Percentiles rank a stretch among this genome's conserved stretches.
phyloP scores from a whole-genome alignment of 176 grass and related monocot genomes.

The Avena insularis region DNA sequence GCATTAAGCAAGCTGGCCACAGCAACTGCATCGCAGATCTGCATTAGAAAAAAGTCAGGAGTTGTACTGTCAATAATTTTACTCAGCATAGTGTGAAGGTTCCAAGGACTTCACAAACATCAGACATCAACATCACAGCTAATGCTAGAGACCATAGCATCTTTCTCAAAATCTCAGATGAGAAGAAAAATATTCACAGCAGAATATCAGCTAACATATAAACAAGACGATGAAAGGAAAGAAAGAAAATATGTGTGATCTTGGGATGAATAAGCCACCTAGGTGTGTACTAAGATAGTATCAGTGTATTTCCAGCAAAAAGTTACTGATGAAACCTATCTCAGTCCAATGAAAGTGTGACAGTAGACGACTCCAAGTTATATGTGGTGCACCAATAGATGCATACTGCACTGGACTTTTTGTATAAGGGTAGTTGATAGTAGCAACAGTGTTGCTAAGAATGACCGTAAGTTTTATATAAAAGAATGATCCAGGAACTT shows the following conservation, averaged over 20 bases:
- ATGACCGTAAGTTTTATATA: neutral
- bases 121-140: conserved; percentile 14
- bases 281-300: neutral
- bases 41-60: conserved; percentile 36
- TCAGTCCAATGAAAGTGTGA: neutral
- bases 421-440: neutral
- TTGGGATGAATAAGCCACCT: neutral
- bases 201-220: neutral
- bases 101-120: conserved; percentile 39
- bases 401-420: conserved; percentile 29
- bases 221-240: neutral
- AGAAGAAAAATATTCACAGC: conserved; percentile 34
- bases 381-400: neutral
- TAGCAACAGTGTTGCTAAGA: conserved; percentile 22
- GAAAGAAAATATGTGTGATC: neutral
- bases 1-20: conserved; percentile 90
- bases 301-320: conserved; percentile 13
- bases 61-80: conserved; percentile 38
- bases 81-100: conserved; percentile 31
- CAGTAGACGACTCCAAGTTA: conserved; percentile 1
- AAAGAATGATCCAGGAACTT: conserved; percentile 51
- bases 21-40: conserved; percentile 98
- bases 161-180: neutral
- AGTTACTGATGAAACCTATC: neutral
- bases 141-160: conserved; percentile 11